These are phyloP conservation scores for Populus simonii DNA, from an alignment of 345 rosid genomes.

Conservation along the genomic window DNA sequence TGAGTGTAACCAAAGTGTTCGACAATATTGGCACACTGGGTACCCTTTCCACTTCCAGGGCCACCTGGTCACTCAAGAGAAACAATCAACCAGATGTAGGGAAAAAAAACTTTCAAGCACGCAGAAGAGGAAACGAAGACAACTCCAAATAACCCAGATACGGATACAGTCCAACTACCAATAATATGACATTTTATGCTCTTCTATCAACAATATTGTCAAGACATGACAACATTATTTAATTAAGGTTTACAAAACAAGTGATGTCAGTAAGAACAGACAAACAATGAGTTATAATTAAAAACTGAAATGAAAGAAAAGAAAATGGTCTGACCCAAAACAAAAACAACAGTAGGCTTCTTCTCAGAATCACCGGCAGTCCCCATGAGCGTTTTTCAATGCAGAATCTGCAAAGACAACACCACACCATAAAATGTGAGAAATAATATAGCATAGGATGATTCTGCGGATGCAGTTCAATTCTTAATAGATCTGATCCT, in stretches of 20 bases:
- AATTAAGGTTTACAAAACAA: background rate
- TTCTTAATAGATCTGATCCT: background rate
- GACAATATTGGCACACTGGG: constrained; percentile 30
- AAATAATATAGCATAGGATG: background rate
- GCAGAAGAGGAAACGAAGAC: background rate
- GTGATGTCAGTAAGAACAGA: background rate
- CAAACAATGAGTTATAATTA: background rate
- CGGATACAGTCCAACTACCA: background rate
- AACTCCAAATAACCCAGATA: background rate
- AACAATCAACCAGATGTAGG: background rate
- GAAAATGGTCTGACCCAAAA: constrained; percentile 54
- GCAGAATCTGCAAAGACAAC: background rate
- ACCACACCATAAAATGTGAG: background rate
- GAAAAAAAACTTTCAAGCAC: background rate
- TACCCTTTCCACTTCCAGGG: constrained; percentile 64
- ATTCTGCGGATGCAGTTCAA: background rate
- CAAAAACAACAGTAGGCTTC: constrained; percentile 78
- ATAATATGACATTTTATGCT: background rate
- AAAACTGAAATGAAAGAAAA: background rate
- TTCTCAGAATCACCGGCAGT: constrained; percentile 46
- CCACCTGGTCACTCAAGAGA: constrained; percentile 56
- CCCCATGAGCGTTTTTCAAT: constrained; percentile 40
- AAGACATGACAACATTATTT: background rate
- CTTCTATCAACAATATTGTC: background rate
- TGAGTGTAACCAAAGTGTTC: constrained; percentile 30